Evolutionary conservation across 257 asterid genomes (phyloP).

Genomic region (Coffea canephora): DNA sequence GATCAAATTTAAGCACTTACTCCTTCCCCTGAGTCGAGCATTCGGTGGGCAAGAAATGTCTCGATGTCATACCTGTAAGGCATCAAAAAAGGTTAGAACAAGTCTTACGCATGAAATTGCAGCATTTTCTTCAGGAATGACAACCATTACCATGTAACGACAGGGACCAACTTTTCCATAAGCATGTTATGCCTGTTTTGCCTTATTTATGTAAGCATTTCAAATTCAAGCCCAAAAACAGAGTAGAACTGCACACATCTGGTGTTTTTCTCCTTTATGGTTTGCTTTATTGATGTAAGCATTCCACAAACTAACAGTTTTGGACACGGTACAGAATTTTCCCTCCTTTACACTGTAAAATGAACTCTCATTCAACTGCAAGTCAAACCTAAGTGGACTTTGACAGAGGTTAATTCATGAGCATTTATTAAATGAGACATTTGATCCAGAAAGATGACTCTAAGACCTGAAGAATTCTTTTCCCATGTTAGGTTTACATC

Average conservation of each 20-base stretch:
- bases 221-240: neutral
- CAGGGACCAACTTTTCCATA: neutral
- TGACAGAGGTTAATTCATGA: neutral
- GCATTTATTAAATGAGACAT: neutral
- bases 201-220: neutral
- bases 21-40: conserved; percentile 55
- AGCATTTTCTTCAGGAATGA: neutral
- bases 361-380: neutral
- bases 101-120: neutral
- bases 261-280: neutral
- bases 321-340: neutral
- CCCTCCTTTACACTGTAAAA: neutral
- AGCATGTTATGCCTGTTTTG: neutral
- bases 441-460: neutral
- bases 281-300: too few species aligned
- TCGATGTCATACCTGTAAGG: conserved; percentile 86
- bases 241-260: neutral
- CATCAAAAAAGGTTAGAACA: neutral
- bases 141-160: neutral
- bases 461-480: neutral
- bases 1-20: conserved; percentile 52
- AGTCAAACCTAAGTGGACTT: neutral
- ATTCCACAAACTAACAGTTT: too few species aligned
- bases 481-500: too few species aligned
- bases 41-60: conserved; percentile 63